phyloP scores from a whole-genome alignment of 768 basidiomycete genomes.

The Lactifluus subvellereus region DNA sequence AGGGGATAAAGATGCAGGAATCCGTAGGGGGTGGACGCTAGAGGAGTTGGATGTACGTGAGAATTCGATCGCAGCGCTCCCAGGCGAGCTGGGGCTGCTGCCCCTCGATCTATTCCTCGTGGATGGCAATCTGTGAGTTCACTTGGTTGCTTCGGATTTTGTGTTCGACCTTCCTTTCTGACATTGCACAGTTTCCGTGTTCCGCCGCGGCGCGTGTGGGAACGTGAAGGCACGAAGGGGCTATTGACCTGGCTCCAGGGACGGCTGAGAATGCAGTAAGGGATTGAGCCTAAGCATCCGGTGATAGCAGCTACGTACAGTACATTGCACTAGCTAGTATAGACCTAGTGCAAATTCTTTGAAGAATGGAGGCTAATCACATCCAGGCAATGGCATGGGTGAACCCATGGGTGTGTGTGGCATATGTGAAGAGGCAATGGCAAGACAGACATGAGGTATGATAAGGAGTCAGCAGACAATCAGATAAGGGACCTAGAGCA shows the following conservation, averaged over 20 bases:
- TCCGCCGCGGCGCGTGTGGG: constrained; percentile 77
- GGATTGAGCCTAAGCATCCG: background rate
- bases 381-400: too few relatives aligned
- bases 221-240: constrained; percentile 80
- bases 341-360: too few relatives aligned
- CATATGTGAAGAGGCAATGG: too few relatives aligned
- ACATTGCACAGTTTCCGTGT: constrained; percentile 59
- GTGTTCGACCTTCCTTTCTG: background rate
- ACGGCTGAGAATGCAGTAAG: constrained; percentile 40
- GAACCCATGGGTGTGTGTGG: too few relatives aligned
- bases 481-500: too few relatives aligned
- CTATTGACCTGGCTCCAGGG: constrained; percentile 73
- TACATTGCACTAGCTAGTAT: too few relatives aligned
- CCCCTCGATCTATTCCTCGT: constrained; percentile 79
- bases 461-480: too few relatives aligned
- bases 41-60: constrained; percentile 81
- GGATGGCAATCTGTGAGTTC: constrained; percentile 74
- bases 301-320: too few relatives aligned
- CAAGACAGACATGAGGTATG: too few relatives aligned
- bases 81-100: constrained; percentile 63
- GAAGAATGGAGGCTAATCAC: too few relatives aligned
- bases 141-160: background rate
- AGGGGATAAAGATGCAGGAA: constrained; percentile 47
- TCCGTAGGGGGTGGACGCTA: constrained; percentile 55
- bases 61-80: constrained; percentile 69